Evolutionary conservation across 257 asterid genomes (phyloP), one percentile per base, ranked within the genome.

Genomic region (Petunia secreta): DNA sequence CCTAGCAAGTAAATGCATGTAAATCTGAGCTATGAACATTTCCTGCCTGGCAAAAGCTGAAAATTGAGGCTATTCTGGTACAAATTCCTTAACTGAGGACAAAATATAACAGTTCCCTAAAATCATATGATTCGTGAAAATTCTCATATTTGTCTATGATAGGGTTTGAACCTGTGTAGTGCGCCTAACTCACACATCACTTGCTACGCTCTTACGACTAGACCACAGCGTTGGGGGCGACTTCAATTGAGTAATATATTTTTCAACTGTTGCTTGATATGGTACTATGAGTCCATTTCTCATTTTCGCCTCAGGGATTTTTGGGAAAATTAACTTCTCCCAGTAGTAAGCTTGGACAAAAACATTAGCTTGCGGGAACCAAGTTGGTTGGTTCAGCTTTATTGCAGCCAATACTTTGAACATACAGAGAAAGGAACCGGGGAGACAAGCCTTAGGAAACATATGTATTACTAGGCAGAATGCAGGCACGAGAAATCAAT

Each of bases 401-500:
- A 69, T 69, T 44, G 41, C 41, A 69, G 41, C 58, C 4, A 69
- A 69, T 41, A 66, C 41, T 69, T 46, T 69, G 76, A 46, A 46
- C 53, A 66, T 40, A 14, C 3, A 40, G 53, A 66, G 52, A 11
- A 46, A 25, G 59, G 58, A 69, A 46, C 58, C n/a, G 58, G 41
- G 10, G 48, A 69, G 38, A 69, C 58, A 44, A 44, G 9, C 16
- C 58, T 69, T 69, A 57, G 46, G 76, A 46, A 69, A 16, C 8
- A 68, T 68, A 68, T 68, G 44, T 44, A 43, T 39, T 68, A 8
- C 40, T 68, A 43, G 53, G 75, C 75, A 68, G 40, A 68, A 68
- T 16, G 40, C 46, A 68, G 75, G 55, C 40, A 43, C 57, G 43
- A 39, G n/a, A 68, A 68, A 68, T 68, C 16, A 48, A 16, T 68